Percentiles rank a stretch among this genome's conserved stretches.
Conservation (phyloP, 371 early-diverging fungal species). For the Neoconidiobolus thromboides region DNA sequence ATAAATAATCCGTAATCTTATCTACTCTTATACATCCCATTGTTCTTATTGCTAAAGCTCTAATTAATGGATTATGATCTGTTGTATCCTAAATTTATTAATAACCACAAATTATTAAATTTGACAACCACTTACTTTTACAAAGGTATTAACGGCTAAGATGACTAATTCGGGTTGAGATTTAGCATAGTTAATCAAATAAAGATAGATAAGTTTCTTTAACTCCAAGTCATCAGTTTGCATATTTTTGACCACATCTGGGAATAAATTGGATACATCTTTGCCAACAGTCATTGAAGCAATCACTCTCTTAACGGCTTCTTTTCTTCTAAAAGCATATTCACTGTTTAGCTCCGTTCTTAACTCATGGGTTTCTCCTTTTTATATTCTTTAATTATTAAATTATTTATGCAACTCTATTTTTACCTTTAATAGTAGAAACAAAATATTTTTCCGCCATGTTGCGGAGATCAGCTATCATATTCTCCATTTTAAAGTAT, state of each 20-base stretch:
- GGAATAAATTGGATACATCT: constrained; percentile 88
- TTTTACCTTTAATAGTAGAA: constrained; percentile 37
- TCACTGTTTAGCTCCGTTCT: constrained; percentile 90
- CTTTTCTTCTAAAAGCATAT: constrained; percentile 81
- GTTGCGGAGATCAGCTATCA: constrained; percentile 3
- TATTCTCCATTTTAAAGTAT: not conserved
- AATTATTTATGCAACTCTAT: not conserved
- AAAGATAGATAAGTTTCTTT: constrained; percentile 89
- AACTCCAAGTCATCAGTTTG: constrained; percentile 93
- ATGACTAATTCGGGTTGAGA: constrained; percentile 93
- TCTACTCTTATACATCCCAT: constrained; percentile 87
- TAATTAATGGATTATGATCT: constrained; percentile 83
- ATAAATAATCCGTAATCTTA: constrained; percentile 78
- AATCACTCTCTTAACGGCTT: constrained; percentile 93
- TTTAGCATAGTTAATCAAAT: constrained; percentile 84
- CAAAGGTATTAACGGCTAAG: constrained; percentile 91
- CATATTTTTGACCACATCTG: constrained; percentile 97
- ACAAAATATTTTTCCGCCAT: constrained; percentile 30
- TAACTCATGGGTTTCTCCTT: constrained; percentile 93
- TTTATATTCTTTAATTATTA: not conserved
- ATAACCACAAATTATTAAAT: not conserved
- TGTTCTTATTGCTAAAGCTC: constrained; percentile 92
- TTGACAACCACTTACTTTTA: constrained; percentile 38
- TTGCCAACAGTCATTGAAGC: constrained; percentile 98
- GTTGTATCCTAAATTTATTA: constrained; percentile 61